These are phyloP conservation scores for Paspalum notatum DNA, from an alignment of 176 grass and related monocot species.

Conservation along the genomic window DNA sequence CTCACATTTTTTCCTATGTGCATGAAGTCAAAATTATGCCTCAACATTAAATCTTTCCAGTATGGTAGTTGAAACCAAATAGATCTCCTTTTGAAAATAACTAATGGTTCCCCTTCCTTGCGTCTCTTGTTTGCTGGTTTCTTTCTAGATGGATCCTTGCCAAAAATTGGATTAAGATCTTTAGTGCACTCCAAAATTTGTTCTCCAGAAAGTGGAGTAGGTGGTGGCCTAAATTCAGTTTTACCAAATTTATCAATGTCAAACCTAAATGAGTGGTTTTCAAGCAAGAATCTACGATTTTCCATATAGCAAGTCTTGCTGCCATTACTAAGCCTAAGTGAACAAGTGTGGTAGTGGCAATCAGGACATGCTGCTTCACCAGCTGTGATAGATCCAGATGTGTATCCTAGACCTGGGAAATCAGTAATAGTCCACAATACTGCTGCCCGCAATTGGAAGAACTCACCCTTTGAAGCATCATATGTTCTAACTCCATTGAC, in stretches of 20 bases:
- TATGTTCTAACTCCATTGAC: background rate
- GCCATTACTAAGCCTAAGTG: background rate
- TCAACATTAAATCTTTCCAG: background rate
- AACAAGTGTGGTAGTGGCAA: background rate
- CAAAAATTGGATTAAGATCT: background rate
- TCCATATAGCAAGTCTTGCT: slow-evolving; percentile 3
- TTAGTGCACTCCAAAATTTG: background rate
- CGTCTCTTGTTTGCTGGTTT: background rate
- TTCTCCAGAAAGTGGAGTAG: background rate
- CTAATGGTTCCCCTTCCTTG: background rate
- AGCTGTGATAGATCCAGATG: background rate
- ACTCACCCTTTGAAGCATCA: background rate
- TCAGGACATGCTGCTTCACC: background rate
- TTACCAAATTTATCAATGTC: background rate
- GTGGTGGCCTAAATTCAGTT: background rate
- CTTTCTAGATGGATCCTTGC: background rate
- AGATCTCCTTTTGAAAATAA: background rate
- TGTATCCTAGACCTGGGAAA: background rate
- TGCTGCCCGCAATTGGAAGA: background rate
- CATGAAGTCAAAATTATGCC: background rate
- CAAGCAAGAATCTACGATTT: background rate
- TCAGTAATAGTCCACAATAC: background rate
- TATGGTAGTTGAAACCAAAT: background rate
- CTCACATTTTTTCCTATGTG: background rate
- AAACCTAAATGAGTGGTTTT: background rate